Evolutionary conservation across 2,329 filamentous ascomycete genomes (phyloP), one percentile per base, ranked within the genome.

Genomic region (Fusarium piperis): DNA sequence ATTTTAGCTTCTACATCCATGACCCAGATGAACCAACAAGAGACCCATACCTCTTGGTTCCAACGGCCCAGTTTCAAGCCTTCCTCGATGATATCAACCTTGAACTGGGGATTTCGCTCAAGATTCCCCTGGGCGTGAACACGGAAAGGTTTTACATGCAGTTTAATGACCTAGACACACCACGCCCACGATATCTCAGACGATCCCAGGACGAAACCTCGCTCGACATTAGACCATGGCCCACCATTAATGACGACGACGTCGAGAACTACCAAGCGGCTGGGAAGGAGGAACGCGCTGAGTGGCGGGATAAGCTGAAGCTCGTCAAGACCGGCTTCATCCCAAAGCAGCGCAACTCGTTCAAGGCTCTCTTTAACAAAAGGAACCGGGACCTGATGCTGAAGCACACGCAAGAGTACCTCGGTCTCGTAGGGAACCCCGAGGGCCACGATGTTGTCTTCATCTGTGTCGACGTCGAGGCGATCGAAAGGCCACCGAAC

Each of bases 401-500:
- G 68, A 89, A 90, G 72, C 87, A 91, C 51, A 84, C 88, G 9
- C 92, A 95, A 77, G 84, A 88, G 58, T 93, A 93, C 74, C 86
- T 97, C 2, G 93, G 93, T 5, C 82, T 97, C 4, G 64, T 62
- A 18, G 69, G 61, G 10, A 39, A 61, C 5, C 53, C 56, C 1
- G 65, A 57, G 8, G 53, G 57, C 9, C 41, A 64, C 9, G 68
- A 78, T 23, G 73, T 77, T 6, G 85, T 97, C 9, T 92, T 98
- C 73, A 85, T 97, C 65, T 90, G 88, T 68, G 85, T 98, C 48
- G 96, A 99, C 75, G 84, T 96, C 33, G 96, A 99, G 80, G 90
- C 92, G 1, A 93, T 91, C 64, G 96, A 99, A 79, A 81, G 83
- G 23, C 84, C 88, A 48, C 88, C 90, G 13, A 83, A 86, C 35